phyloP scores from a whole-genome alignment of 768 basidiomycete species.

The Mrakia hoshinonis region DNA sequence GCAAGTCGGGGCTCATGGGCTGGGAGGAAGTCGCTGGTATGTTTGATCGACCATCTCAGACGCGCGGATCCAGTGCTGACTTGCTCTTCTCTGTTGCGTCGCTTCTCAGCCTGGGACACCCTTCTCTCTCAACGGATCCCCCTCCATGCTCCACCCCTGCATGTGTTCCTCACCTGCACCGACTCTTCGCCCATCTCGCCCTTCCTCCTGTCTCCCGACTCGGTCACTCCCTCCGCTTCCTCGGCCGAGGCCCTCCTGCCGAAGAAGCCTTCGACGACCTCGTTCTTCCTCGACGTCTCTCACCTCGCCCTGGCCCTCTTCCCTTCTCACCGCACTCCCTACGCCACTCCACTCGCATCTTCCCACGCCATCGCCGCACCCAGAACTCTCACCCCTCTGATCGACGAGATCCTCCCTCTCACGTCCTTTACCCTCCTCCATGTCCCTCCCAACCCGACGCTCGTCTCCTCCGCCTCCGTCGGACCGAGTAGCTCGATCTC shows the following conservation, averaged over 20 bases:
- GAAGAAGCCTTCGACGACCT: background rate
- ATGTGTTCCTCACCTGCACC: slow-evolving; percentile 55
- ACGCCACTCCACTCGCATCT: slow-evolving; percentile 39
- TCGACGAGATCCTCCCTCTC: slow-evolving; percentile 49
- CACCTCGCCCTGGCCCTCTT: slow-evolving; percentile 46
- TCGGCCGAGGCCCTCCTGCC: background rate
- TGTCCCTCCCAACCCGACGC: slow-evolving; percentile 45
- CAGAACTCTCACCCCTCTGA: slow-evolving; percentile 41
- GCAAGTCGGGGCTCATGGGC: slow-evolving; percentile 58
- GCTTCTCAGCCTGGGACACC: slow-evolving; percentile 54
- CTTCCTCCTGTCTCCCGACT: slow-evolving; percentile 40
- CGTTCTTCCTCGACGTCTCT: slow-evolving; percentile 26
- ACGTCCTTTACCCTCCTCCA: slow-evolving; percentile 55
- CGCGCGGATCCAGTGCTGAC: background rate
- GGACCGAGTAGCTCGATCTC: slow-evolving; percentile 1
- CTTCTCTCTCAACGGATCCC: slow-evolving; percentile 47
- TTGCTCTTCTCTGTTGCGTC: background rate
- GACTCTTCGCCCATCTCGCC: slow-evolving; percentile 56
- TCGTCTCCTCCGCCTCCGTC: slow-evolving; percentile 46
- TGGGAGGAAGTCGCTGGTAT: slow-evolving; percentile 58
- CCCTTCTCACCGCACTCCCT: slow-evolving; percentile 45
- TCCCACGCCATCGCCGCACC: slow-evolving; percentile 37
- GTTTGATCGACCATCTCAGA: slow-evolving; percentile 33
- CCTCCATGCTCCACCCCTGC: slow-evolving; percentile 47
- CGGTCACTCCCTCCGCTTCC: background rate